These are phyloP conservation scores for Lactarius akahatsu DNA, from an alignment of 768 basidiomycete genomes.

Conservation along the genomic window DNA sequence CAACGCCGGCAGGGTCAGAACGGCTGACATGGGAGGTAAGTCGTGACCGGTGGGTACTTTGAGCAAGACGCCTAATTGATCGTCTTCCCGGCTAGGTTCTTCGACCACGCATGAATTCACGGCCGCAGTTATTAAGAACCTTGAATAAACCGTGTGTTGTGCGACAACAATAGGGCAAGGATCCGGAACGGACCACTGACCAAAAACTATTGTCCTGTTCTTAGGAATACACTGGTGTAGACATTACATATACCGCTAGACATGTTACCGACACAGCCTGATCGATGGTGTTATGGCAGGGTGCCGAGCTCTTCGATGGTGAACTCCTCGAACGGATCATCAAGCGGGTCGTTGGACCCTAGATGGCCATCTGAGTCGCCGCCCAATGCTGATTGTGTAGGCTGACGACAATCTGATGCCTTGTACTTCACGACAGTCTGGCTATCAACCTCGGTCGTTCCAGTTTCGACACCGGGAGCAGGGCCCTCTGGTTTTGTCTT, in stretches of 20 bases:
- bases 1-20: conserved; percentile 82
- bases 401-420: background rate
- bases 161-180: background rate
- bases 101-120: conserved; percentile 96
- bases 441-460: background rate
- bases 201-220: conserved; percentile 13
- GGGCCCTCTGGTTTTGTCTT: conserved; percentile 18
- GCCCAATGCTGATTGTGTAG: background rate
- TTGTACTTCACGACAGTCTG: conserved; percentile 12
- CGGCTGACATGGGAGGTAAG: conserved; percentile 93
- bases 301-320: conserved; percentile 36
- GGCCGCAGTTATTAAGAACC: conserved; percentile 81
- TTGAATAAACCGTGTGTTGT: conserved; percentile 39
- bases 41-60: conserved; percentile 23
- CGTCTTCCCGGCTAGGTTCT: conserved; percentile 53
- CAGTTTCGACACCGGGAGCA: background rate
- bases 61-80: conserved; percentile 18
- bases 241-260: conserved; percentile 12
- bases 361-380: conserved; percentile 1
- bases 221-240: conserved; percentile 28
- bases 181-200: background rate
- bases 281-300: conserved; percentile 14
- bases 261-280: background rate
- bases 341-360: conserved; percentile 35
- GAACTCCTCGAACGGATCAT: conserved; percentile 47